Percentiles rank a stretch among this genome's conserved stretches.
Conservation (phyloP, 306 rosid species). For the Coriaria nepalensis region DNA sequence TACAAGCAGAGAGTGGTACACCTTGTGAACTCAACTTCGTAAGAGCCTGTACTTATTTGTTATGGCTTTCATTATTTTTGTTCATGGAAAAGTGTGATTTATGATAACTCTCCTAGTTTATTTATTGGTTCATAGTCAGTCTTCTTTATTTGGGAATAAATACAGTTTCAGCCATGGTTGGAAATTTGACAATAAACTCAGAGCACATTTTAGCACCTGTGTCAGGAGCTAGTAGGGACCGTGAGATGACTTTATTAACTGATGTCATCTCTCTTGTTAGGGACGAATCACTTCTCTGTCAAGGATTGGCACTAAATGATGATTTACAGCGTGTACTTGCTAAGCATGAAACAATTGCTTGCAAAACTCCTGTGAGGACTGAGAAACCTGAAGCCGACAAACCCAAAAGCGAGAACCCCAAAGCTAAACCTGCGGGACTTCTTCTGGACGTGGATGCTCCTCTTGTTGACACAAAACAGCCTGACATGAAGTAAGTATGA, state of each 20-base stretch:
- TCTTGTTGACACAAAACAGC: conserved; percentile 66
- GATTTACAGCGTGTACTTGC: conserved; percentile 86
- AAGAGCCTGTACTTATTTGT: conserved; percentile 27
- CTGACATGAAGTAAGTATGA: conserved; percentile 34
- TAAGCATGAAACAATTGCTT: conserved; percentile 85
- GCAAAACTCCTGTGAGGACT: conserved; percentile 32
- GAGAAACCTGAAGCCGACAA: too few relatives aligned
- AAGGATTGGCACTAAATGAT: conserved; percentile 88
- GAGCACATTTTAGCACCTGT: too few relatives aligned
- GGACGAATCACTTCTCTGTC: conserved; percentile 89
- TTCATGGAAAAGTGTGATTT: background rate
- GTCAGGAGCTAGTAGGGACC: background rate
- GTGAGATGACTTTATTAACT: background rate
- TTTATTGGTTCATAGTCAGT: too few relatives aligned
- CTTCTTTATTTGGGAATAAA: too few relatives aligned
- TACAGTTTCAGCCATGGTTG: too few relatives aligned
- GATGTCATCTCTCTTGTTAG: conserved; percentile 22
- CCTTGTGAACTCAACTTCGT: conserved; percentile 95
- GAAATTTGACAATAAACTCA: too few relatives aligned
- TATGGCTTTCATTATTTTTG: background rate
- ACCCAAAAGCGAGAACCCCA: conserved; percentile 26
- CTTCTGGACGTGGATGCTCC: conserved; percentile 51
- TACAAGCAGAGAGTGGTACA: conserved; percentile 95
- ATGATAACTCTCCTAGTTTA: too few relatives aligned
- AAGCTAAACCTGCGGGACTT: conserved; percentile 36